Evolutionary conservation across 371 early-diverging fungal genomes (phyloP).

Genomic region (Chytridium lagenaria): DNA sequence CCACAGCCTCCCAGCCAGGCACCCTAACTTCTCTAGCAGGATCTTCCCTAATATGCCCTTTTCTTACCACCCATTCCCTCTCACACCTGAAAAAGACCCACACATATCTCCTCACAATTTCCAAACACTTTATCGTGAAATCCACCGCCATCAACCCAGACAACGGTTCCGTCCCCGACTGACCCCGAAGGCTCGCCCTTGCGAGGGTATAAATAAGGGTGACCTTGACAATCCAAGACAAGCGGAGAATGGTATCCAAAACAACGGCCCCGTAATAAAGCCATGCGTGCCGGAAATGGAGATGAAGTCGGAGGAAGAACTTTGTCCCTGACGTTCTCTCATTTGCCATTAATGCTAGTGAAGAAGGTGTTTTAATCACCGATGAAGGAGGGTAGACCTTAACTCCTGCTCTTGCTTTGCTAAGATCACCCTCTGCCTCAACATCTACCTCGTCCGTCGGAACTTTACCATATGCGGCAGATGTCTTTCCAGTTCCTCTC

Average conservation of each 20-base stretch:
- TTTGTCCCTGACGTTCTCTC: conserved; percentile 19
- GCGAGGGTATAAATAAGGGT: conserved; percentile 69
- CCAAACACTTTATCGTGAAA: conserved; percentile 76
- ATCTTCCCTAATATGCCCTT: background rate
- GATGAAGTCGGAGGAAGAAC: conserved; percentile 62
- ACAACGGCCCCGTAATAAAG: conserved; percentile 78
- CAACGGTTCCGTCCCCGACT: conserved; percentile 14
- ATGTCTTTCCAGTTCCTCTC: background rate
- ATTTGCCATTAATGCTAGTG: background rate
- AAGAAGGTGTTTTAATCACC: conserved; percentile 28
- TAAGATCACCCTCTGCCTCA: background rate
- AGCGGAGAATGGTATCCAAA: conserved; percentile 79
- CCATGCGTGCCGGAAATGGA: conserved; percentile 65
- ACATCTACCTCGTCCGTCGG: background rate
- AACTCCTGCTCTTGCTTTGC: background rate
- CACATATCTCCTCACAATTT: conserved; percentile 84
- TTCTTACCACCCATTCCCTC: conserved; percentile 67
- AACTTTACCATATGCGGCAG: background rate
- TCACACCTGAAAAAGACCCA: conserved; percentile 93
- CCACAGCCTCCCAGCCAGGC: background rate
- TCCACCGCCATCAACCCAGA: conserved; percentile 62
- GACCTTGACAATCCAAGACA: conserved; percentile 86
- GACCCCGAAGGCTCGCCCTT: background rate
- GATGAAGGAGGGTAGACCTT: background rate
- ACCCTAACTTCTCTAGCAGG: conserved; percentile 27